Base-by-base conservation (phyloP, 768 basidiomycete species). In the Pisolithus albus region DNA sequence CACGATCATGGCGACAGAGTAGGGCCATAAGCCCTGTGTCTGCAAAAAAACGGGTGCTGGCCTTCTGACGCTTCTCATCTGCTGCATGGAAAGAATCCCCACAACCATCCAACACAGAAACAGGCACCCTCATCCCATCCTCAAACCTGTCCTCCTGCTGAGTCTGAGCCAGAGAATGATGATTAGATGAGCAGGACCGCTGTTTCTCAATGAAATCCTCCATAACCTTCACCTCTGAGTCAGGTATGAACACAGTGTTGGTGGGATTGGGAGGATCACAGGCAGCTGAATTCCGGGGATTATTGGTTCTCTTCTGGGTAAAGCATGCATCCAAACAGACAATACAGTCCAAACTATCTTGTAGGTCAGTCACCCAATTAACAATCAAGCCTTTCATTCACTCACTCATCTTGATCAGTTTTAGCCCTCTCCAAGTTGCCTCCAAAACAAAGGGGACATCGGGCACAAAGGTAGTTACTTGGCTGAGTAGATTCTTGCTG, bases 271-370 rank as follows among this genome's bases (percentile, higher is more conserved):
- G 23, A 24, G 47, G 40, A 19, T 52, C 41, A 2, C 32, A 55
- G 3, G 41, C 28, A n/a, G 53, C 34, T 1, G 53, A 41, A 26
- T 52, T 52, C 9, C 40, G 21, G 26, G 55, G 56, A 34, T 59
- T 56, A 6, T 60, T 61, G 10, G 23, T 41, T 11, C 49, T 5
- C 39, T 70, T 69, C 49, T 72, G 69, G 4, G 57, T 66, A 49
- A 72, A 72, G 46, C 64, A 68, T 0, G 65, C 66, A 57, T 72
- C 70, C 4, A 65, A 8, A 41, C 65, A 69, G 15, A 68, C 62
- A 42, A 68, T 55, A 11, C 59, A 51, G 55, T 69, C 65, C 23
- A 56, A 42, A 2, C 66, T 67, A 23, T 28, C 10, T 30, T 42
- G 37, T 16, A 39, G 36, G 46, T 34, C 32, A 37, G 26, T 1